phyloP scores from a whole-genome alignment of 1,139 yeast species.

The Insectozyma bohioensis region DNA sequence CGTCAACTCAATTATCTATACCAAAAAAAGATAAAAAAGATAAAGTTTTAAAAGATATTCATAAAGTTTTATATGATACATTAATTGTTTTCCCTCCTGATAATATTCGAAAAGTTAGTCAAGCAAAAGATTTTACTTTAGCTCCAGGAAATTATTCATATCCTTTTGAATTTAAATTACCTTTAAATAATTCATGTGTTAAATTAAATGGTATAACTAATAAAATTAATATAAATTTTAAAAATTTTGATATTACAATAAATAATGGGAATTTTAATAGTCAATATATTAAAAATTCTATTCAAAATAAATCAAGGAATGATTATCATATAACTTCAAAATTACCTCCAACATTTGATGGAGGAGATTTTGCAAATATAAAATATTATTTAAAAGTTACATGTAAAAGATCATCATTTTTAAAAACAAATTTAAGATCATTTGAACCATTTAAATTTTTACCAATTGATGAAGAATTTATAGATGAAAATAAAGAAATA shows the following conservation, averaged over 20 bases:
- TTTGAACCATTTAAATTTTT: slow-evolving; percentile 52
- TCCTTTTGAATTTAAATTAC: slow-evolving; percentile 57
- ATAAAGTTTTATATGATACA: slow-evolving; percentile 57
- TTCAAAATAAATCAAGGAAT: slow-evolving; percentile 18
- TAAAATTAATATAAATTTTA: slow-evolving; percentile 34
- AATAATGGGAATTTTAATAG: slow-evolving; percentile 37
- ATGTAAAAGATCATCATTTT: slow-evolving; percentile 53
- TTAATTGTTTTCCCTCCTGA: slow-evolving; percentile 61
- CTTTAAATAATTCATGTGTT: slow-evolving; percentile 50
- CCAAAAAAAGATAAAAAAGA: slow-evolving; percentile 23
- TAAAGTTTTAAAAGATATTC: slow-evolving; percentile 42
- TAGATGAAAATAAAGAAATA: slow-evolving; percentile 36
- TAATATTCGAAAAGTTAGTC: slow-evolving; percentile 48
- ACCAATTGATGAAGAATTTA: slow-evolving; percentile 47
- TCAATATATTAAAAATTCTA: slow-evolving; percentile 22
- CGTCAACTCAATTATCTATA: slow-evolving; percentile 38
- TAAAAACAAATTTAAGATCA: slow-evolving; percentile 50
- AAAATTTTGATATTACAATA: slow-evolving; percentile 30
- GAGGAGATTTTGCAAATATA: slow-evolving; percentile 47
- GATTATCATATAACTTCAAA: slow-evolving; percentile 41
- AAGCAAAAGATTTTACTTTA: slow-evolving; percentile 55
- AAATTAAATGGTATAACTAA: slow-evolving; percentile 44
- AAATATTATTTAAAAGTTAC: slow-evolving; percentile 60
- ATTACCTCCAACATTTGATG: slow-evolving; percentile 59
- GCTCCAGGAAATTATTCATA: slow-evolving; percentile 60